Evolutionary conservation across 2,329 filamentous ascomycete species (phyloP), one percentile per base, ranked within the genome.

Genomic region (Geoglossum cookeanum): DNA sequence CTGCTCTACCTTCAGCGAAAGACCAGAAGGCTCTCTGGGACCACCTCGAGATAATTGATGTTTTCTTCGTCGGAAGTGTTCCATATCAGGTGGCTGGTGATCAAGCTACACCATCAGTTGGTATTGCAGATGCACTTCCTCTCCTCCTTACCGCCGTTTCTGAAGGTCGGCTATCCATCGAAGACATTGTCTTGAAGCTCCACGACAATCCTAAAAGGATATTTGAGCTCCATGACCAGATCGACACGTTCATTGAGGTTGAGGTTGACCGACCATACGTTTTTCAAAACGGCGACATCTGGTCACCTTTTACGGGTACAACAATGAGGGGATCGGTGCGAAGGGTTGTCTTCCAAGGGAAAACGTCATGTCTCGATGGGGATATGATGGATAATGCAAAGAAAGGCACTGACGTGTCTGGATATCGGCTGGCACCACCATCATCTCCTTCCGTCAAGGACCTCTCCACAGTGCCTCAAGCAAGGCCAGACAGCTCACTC

Each of bases 201-300:
- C 84, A 89, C 67, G 82, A 87, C 65, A 89, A 88, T 67, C 85
- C 85, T 2, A 85, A 84, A 72, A 78, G 79, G 66, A 89, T 90
- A 64, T 90, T 90, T 63, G 85, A 90, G 72, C 77, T 90, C 55
- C 85, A 90, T 62, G 85, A 90, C 63, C 85, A 90, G 69, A 70
- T 77, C n/a, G 81, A 81, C 59, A 82, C 83, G 42, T 79, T 78
- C 4, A 76, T 90, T 39, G 85, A 90, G 72, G 77, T 87, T 27
- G 85, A 89, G 69, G 75, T 89, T 63, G 85, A 87, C 66, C 79
- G 85, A 49, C 77, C 82, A 1, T 85, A 85, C 68, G 74, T 78
- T 3, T 72, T 83, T 58, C 69, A 78, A 54, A 67, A 69, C 58
- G 68, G 72, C 27, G 62, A 72, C 37, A 68, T 72, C 27, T 87